A percentile compares a stretch with the other conserved stretches of the same genome.
These are phyloP conservation scores for Zasmidium citrigriseum DNA, from an alignment of 2,329 filamentous ascomycete species.

Conservation along the genomic window DNA sequence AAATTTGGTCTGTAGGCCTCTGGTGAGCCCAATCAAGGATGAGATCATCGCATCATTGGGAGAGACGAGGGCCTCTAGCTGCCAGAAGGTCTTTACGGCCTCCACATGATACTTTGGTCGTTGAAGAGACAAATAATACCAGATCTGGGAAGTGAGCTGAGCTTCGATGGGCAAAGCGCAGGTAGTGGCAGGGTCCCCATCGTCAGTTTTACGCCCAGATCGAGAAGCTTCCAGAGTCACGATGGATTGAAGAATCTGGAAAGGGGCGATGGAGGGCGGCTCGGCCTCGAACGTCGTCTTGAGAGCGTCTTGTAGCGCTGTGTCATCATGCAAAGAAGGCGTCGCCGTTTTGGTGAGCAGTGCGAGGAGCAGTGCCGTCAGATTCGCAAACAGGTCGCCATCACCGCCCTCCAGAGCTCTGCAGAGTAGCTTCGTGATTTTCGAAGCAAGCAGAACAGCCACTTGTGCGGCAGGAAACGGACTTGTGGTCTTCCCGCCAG, in stretches of 20 bases:
- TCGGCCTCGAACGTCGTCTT: conserved; percentile 41
- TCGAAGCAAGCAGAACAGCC: conserved; percentile 2
- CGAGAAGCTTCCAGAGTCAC: background rate
- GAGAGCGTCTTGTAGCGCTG: background rate
- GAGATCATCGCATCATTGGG: conserved; percentile 22
- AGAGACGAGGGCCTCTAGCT: conserved; percentile 61
- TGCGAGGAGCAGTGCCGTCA: conserved; percentile 9
- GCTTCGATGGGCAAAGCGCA: background rate
- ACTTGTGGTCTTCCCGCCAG: background rate
- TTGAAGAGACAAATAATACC: conserved; percentile 77
- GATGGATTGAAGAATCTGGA: background rate
- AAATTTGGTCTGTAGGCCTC: background rate
- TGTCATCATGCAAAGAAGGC: conserved; percentile 61
- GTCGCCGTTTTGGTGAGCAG: conserved; percentile 37
- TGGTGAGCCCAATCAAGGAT: conserved; percentile 18
- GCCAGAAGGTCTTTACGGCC: conserved; percentile 81
- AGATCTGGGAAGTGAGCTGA: conserved; percentile 69
- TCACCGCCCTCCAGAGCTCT: conserved; percentile 1
- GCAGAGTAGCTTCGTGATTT: background rate
- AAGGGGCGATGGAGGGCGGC: background rate
- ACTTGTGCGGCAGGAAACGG: conserved; percentile 5
- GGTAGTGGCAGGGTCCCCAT: background rate
- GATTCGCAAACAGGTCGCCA: conserved; percentile 6
- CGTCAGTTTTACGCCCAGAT: background rate
- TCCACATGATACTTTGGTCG: conserved; percentile 94